A percentile compares a stretch with the other conserved stretches of the same genome.
Evolutionary conservation across 2,329 filamentous ascomycete genomes (phyloP).

Genomic region (Calcarisporium arbuscula): DNA sequence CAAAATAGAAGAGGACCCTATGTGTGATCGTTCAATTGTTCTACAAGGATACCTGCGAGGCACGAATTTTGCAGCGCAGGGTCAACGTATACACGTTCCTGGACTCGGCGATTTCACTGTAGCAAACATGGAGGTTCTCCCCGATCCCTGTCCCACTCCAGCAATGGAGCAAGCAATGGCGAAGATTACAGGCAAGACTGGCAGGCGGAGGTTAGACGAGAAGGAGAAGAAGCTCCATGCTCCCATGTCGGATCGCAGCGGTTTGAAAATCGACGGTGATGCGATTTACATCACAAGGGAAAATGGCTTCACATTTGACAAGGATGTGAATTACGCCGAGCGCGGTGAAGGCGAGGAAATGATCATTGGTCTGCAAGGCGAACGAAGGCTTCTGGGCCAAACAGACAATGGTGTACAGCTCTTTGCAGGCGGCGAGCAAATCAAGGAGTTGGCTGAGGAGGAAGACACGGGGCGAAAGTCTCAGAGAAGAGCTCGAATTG

Average conservation of each 20-base stretch:
- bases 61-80: conserved; percentile 83
- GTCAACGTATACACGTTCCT: conserved; percentile 84
- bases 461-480: conserved; percentile 57
- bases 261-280: conserved; percentile 93
- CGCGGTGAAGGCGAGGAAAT: conserved; percentile 93
- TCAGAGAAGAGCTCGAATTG: conserved; percentile 50
- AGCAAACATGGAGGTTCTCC: conserved; percentile 75
- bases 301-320: conserved; percentile 69
- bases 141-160: conserved; percentile 93
- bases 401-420: conserved; percentile 77
- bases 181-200: conserved; percentile 77
- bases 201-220: conserved; percentile 76
- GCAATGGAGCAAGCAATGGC: conserved; percentile 81
- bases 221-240: conserved; percentile 96
- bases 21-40: conserved; percentile 85
- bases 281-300: conserved; percentile 80
- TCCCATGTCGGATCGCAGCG: conserved; percentile 96
- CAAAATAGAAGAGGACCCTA: conserved; percentile 78
- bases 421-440: conserved; percentile 69
- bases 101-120: conserved; percentile 87
- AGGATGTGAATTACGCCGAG: conserved; percentile 59
- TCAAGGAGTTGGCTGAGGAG: conserved; percentile 48
- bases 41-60: conserved; percentile 91
- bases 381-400: conserved; percentile 74
- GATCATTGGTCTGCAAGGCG: conserved; percentile 81